phyloP scores from a whole-genome alignment of 2,329 filamentous ascomycete species.

The Purpureocillium lavendulum region DNA sequence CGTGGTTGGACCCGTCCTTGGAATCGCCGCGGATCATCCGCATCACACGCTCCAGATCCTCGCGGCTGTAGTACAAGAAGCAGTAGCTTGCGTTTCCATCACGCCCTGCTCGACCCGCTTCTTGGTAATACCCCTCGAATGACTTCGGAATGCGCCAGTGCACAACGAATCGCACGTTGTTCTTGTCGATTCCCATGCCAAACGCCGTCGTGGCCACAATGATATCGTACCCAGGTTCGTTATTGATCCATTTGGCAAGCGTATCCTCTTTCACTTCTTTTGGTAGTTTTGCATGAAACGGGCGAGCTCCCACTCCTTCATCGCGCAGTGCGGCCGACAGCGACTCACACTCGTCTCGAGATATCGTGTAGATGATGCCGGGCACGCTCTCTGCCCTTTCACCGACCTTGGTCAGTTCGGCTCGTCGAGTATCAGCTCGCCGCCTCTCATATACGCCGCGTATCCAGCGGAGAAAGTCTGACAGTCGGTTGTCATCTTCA shows the following conservation, averaged over 20 bases:
- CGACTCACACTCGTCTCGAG: conserved; percentile 64
- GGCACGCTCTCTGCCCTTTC: conserved; percentile 57
- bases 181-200: conserved; percentile 96
- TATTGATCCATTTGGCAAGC: conserved; percentile 62
- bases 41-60: conserved; percentile 71
- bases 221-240: conserved; percentile 72
- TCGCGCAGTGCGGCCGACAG: conserved; percentile 57
- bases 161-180: conserved; percentile 87
- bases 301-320: conserved; percentile 64
- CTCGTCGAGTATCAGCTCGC: conserved; percentile 45
- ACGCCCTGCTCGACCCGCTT: conserved; percentile 83
- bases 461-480: conserved; percentile 71
- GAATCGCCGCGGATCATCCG: conserved; percentile 41
- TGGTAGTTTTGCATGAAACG: conserved; percentile 63
- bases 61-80: conserved; percentile 83
- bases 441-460: conserved; percentile 63
- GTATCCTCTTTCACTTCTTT: conserved; percentile 64
- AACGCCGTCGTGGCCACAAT: conserved; percentile 95
- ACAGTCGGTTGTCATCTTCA: conserved; percentile 62
- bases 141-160: conserved; percentile 93
- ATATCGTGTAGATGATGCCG: conserved; percentile 75
- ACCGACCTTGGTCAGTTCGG: conserved; percentile 45
- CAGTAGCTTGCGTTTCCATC: conserved; percentile 83
- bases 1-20: conserved; percentile 31
- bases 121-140: conserved; percentile 94